Evolutionary conservation across 129 eudicot species (phyloP), one percentile per base, ranked within the genome.

Genomic region (Cynara cardunculus): DNA sequence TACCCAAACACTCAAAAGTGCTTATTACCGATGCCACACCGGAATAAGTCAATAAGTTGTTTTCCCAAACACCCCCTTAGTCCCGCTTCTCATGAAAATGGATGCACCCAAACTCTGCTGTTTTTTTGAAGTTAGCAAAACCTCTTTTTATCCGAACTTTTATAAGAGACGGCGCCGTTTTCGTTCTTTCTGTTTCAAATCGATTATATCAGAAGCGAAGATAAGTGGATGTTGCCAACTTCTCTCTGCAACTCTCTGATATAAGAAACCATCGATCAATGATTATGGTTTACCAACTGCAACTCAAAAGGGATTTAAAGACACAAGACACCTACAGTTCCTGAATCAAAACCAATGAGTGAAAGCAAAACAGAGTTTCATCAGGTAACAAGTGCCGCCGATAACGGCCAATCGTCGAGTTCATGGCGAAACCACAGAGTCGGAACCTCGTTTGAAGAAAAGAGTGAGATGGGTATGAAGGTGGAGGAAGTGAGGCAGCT

Each of bases 401-500:
- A 59, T 59, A 19, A n/a, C 10, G 25, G 67, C 2, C 25, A 59
- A 3, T 19, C 67, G 2, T 59, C 67, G 25, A 59, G 25, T 59
- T 59, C 67, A 53, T 18, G 22, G 64, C 22, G 22, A 22, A 3
- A 14, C 64, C 64, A 3, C 53, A 9, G 46, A 37, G 46, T 37
- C 5, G 1, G 11, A 37, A 37, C 16, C 19, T 0, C 56, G 21
- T 22, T 7, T 0, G 7, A 5, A 72, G 59, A 39, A 27, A 69
- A 69, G 37, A 46, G 25, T 31, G 30, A n/a, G 53, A 21, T 22
- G 30, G 74, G 71, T 44, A 71, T 5, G 25, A 22, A 34, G 13
- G 62, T 69, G n/a, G 39, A 73, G 46, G 75, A 81, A 66, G 76
- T 83, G 5, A 35, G 35, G 75, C 87, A 68, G 56, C 87, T 91